Evolutionary conservation across 495 filamentous ascomycete species (phyloP).

Genomic region (Xylaria venustula): DNA sequence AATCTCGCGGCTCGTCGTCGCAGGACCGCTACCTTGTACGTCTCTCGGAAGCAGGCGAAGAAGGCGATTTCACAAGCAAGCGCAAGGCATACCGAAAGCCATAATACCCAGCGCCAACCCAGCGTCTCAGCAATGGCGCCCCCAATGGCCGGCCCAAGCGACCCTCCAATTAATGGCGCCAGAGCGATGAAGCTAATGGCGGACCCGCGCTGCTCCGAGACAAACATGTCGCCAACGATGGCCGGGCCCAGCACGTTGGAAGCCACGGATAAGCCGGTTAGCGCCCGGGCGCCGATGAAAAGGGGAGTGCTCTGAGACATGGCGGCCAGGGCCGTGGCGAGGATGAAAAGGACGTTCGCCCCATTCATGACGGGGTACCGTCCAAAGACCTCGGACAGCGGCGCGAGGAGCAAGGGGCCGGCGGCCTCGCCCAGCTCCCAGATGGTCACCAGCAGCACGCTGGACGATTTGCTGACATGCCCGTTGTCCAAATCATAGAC

Average conservation of each 20-base stretch:
- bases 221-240: slow-evolving; percentile 59
- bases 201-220: slow-evolving; percentile 47
- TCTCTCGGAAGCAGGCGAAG: slow-evolving; percentile 47
- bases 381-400: slow-evolving; percentile 56
- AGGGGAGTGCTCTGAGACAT: slow-evolving; percentile 36
- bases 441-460: slow-evolving; percentile 57
- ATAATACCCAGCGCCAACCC: slow-evolving; percentile 59
- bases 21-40: slow-evolving; percentile 51
- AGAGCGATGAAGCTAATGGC: slow-evolving; percentile 51
- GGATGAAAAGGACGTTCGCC: slow-evolving; percentile 52
- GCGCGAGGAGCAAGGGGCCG: slow-evolving; percentile 59
- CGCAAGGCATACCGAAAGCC: slow-evolving; percentile 50
- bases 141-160: slow-evolving; percentile 60
- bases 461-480: slow-evolving; percentile 40
- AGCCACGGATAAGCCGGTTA: slow-evolving; percentile 54
- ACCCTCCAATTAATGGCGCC: slow-evolving; percentile 48
- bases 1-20: slow-evolving; percentile 39
- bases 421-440: slow-evolving; percentile 57
- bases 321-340: slow-evolving; percentile 44
- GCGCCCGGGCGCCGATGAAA: slow-evolving; percentile 47
- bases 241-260: slow-evolving; percentile 57
- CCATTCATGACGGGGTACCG: slow-evolving; percentile 54
- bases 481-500: slow-evolving; percentile 43
- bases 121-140: slow-evolving; percentile 57
- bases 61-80: slow-evolving; percentile 47